A percentile compares a stretch with the other conserved stretches of the same genome.
Conservation (phyloP, 805 yeast genomes). For the Zygosaccharomyces siamensis region DNA sequence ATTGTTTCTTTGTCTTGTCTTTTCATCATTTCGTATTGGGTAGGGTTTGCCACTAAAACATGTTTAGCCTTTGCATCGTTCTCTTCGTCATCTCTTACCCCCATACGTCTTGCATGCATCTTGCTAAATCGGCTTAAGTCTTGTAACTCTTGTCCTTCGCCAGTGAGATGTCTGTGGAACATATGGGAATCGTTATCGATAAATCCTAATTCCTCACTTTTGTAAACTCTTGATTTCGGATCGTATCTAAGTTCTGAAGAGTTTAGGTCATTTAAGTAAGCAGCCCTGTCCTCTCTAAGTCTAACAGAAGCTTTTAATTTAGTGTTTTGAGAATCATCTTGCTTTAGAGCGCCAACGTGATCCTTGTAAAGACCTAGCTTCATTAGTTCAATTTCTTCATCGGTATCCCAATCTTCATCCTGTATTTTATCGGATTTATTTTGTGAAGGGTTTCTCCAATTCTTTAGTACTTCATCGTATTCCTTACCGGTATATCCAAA, state of each 20-base stretch:
- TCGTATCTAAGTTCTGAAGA: constrained; percentile 46
- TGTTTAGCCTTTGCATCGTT: constrained; percentile 26
- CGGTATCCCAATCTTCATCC: constrained; percentile 35
- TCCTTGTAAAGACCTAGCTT: constrained; percentile 37
- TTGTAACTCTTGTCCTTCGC: constrained; percentile 53
- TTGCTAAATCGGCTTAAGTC: constrained; percentile 48
- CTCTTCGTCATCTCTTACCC: constrained; percentile 27
- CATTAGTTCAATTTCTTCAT: constrained; percentile 41
- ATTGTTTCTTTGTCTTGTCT: constrained; percentile 1
- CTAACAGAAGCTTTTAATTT: constrained; percentile 41
- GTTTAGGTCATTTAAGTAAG: constrained; percentile 51
- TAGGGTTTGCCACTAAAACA: constrained; percentile 36
- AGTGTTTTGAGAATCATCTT: constrained; percentile 17
- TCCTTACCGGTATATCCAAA: constrained; percentile 67
- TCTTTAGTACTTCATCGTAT: constrained; percentile 47
- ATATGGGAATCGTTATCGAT: constrained; percentile 39
- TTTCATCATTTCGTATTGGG: constrained; percentile 29
- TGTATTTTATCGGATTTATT: constrained; percentile 12
- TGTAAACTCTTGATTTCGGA: constrained; percentile 46
- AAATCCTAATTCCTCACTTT: constrained; percentile 33
- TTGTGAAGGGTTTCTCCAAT: constrained; percentile 41
- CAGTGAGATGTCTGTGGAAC: constrained; percentile 51
- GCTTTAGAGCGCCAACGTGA: constrained; percentile 18
- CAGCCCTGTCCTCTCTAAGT: constrained; percentile 72
- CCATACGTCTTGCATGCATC: constrained; percentile 35